Base-by-base conservation (phyloP, 2,329 filamentous ascomycete species). In the Ceratocystis diversiconidia region DNA sequence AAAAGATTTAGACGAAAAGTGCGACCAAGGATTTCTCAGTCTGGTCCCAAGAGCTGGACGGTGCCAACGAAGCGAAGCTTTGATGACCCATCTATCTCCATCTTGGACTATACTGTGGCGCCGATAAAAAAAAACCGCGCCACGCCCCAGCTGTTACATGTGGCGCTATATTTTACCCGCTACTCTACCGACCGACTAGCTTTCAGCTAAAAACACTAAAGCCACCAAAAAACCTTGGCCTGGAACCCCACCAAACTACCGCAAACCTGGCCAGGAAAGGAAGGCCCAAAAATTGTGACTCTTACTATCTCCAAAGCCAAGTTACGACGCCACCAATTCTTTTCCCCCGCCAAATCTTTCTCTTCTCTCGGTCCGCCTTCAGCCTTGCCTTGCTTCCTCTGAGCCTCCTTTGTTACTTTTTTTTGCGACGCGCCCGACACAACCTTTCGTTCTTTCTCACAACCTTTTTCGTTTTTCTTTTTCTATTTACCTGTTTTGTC, bases 201-300 rank as follows among this genome's bases (percentile, higher is more conserved):
- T 36, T 59, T 25, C n/a, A 59, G 25, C 28, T n/a, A 10, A 57
- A 57, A 17, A 15, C n/a, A 25, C 28, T 25, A 32, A 59, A 59
- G 52, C 62, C 62, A 52, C 46, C 48, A 64, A 64, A 57, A 64
- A 25, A 41, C 36, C 36, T 41, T 41, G 36, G 36, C 8, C 5
- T 43, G 17, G 22, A 52, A 55, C 62, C 46, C 62, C 62, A 64
- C 62, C 48, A 64, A 57, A 41, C 36, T 12, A 41, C 36, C 15
- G 36, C 36, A 41, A 41, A 41, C 36, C 36, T 19, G 22, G 5
- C 19, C 30, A 22, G 46, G 48, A 50, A 64, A 57, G 57, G 46
- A 41, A 62, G 60, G 25, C 36, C 41, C 44, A 63, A 67, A 67
- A 67, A 67, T 44, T 67, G 63, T 67, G 66, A 67, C 66, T 67